Evolutionary conservation across 129 eudicot genomes (phyloP).

Genomic region (Ambrosia artemisiifolia): DNA sequence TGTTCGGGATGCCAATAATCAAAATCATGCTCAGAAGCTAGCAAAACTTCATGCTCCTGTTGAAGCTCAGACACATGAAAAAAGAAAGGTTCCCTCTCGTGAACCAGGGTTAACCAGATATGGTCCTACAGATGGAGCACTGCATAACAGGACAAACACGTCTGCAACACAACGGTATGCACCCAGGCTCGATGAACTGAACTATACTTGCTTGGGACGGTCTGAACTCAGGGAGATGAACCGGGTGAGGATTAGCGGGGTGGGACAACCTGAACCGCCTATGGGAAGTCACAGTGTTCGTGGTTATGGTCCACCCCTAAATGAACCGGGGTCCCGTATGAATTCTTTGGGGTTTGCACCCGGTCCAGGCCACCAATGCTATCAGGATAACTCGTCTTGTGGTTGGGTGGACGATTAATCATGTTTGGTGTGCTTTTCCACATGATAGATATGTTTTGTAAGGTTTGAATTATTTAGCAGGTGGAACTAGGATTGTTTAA

Average conservation of each 20-base stretch:
- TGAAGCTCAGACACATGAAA: not conserved
- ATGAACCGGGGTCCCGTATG: slow-evolving; percentile 29
- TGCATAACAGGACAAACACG: slow-evolving; percentile 27
- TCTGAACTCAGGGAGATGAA: slow-evolving; percentile 49
- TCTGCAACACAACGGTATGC: slow-evolving; percentile 45
- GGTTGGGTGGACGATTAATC: slow-evolving; percentile 74
- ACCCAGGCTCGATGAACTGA: slow-evolving; percentile 56
- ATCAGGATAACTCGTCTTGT: slow-evolving; percentile 35
- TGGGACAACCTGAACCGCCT: slow-evolving; percentile 22
- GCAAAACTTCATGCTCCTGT: not conserved
- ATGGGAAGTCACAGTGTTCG: slow-evolving; percentile 15
- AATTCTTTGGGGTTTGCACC: slow-evolving; percentile 52
- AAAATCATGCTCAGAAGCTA: not conserved
- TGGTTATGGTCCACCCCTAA: slow-evolving; percentile 27
- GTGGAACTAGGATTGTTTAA: too few species aligned
- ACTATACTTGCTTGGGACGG: slow-evolving; percentile 25
- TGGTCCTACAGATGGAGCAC: slow-evolving; percentile 18
- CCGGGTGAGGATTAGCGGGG: slow-evolving; percentile 24
- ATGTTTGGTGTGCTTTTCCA: not conserved
- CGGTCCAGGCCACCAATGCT: slow-evolving; percentile 38
- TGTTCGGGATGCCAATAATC: not conserved
- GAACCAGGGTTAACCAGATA: slow-evolving; percentile 25
- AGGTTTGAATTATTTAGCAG: too few species aligned
- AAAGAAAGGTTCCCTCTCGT: not conserved
- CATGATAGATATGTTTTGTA: too few species aligned